Percentiles rank a stretch among this genome's conserved stretches.
Evolutionary conservation across 148 eudicot genomes (phyloP).

Genomic region (Rhododendron ovatum): DNA sequence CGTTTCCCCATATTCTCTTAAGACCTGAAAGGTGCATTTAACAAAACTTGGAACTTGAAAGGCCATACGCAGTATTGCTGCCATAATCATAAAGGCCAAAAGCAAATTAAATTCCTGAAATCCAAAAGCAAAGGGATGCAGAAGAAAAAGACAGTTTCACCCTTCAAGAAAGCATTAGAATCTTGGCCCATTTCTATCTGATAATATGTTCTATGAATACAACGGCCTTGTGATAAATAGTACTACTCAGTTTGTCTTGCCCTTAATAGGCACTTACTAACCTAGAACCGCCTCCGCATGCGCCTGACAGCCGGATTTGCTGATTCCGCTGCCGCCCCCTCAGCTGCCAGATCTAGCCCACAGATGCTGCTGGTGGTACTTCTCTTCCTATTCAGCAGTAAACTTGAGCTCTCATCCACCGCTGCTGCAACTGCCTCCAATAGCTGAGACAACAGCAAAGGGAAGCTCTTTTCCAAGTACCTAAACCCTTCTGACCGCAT

Average conservation of each 20-base stretch:
- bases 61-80: neutral
- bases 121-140: neutral
- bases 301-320: constrained; percentile 45
- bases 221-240: neutral
- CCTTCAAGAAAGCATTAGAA: constrained; percentile 4
- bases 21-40: neutral
- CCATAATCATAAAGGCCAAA: neutral
- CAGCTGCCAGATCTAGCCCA: constrained; percentile 58
- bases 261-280: neutral
- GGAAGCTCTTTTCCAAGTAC: constrained; percentile 51
- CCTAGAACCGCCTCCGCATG: constrained; percentile 46
- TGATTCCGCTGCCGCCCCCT: constrained; percentile 40
- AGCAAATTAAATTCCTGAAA: neutral
- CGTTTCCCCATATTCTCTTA: neutral
- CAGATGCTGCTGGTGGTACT: constrained; percentile 72
- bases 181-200: neutral
- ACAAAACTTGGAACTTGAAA: neutral
- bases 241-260: neutral
- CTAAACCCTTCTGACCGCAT: constrained; percentile 79
- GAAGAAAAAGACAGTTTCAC: constrained; percentile 4
- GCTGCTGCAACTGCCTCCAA: constrained; percentile 23
- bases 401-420: constrained; percentile 39
- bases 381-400: constrained; percentile 47
- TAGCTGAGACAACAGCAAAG: constrained; percentile 18
- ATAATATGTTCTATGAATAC: neutral